phyloP scores from a whole-genome alignment of 352 stramenopile species.

The Aphanomyces euteiches region DNA sequence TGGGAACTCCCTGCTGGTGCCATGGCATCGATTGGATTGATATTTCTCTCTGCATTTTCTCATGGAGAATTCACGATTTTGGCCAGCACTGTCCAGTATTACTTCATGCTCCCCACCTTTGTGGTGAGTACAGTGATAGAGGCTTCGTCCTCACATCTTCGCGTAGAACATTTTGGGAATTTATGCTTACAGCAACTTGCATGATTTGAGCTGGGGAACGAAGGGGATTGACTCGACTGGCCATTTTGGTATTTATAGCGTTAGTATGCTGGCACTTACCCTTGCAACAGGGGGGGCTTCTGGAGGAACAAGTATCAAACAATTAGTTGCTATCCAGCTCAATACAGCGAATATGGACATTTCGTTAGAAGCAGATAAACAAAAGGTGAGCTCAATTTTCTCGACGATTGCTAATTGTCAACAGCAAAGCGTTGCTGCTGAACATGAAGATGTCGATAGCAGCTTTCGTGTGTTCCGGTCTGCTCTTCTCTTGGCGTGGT shows the following conservation, averaged over 20 bases:
- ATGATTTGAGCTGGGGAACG: conserved; percentile 40
- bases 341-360: conserved; percentile 17
- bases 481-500: conserved; percentile 45
- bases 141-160: background rate
- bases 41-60: conserved; percentile 37
- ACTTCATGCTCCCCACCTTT: conserved; percentile 46
- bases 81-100: conserved; percentile 40
- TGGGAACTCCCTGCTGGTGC: conserved; percentile 20
- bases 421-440: conserved; percentile 28
- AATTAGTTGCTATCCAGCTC: conserved; percentile 48
- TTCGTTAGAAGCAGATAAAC: conserved; percentile 40
- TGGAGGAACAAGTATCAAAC: conserved; percentile 36
- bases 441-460: conserved; percentile 53
- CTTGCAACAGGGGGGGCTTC: conserved; percentile 8
- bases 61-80: conserved; percentile 43
- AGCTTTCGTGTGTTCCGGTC: conserved; percentile 47
- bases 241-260: conserved; percentile 12
- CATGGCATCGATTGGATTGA: conserved; percentile 22
- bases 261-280: conserved; percentile 24
- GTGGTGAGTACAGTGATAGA: conserved; percentile 20
- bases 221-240: conserved; percentile 37
- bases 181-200: conserved; percentile 44
- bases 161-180: conserved; percentile 40
- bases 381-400: conserved; percentile 16
- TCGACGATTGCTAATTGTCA: background rate